Percentiles rank a stretch among this genome's conserved stretches.
Conservation (phyloP, 805 yeast species). For the Wickerhamiella lipophila region DNA sequence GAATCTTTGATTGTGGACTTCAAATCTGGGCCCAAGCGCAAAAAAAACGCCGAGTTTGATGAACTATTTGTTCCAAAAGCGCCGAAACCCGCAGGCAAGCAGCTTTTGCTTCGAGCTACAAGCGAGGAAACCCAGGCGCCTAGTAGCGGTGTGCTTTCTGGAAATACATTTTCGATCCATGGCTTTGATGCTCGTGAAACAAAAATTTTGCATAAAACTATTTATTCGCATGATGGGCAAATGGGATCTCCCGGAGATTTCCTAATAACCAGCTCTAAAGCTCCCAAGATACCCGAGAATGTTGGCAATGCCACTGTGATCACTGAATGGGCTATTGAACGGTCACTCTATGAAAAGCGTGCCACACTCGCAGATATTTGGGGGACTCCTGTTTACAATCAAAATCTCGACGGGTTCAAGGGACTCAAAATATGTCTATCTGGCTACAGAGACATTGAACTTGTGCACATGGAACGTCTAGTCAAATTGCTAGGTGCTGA, state of each 20-base stretch:
- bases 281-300: slow-evolving; percentile 19
- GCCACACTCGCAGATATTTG: slow-evolving; percentile 42
- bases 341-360: slow-evolving; percentile 46
- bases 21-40: slow-evolving; percentile 3
- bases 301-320: slow-evolving; percentile 29
- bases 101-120: neutral
- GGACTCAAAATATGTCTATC: slow-evolving; percentile 39
- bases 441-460: slow-evolving; percentile 69
- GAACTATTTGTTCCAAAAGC: slow-evolving; percentile 4
- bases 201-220: slow-evolving; percentile 32
- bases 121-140: neutral
- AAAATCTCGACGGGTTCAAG: slow-evolving; percentile 23
- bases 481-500: slow-evolving; percentile 42
- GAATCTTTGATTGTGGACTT: slow-evolving; percentile 1
- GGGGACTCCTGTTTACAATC: slow-evolving; percentile 34
- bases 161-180: slow-evolving; percentile 32
- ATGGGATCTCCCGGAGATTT: slow-evolving; percentile 17
- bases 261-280: slow-evolving; percentile 23
- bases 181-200: slow-evolving; percentile 34
- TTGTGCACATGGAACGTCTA: slow-evolving; percentile 55
- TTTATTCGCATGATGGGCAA: slow-evolving; percentile 37
- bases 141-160: slow-evolving; percentile 30
- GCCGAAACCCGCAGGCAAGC: neutral
- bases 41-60: neutral
- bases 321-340: slow-evolving; percentile 74